Conservation (phyloP, 2,329 filamentous ascomycete genomes). For the Colletotrichum endophyticum region DNA sequence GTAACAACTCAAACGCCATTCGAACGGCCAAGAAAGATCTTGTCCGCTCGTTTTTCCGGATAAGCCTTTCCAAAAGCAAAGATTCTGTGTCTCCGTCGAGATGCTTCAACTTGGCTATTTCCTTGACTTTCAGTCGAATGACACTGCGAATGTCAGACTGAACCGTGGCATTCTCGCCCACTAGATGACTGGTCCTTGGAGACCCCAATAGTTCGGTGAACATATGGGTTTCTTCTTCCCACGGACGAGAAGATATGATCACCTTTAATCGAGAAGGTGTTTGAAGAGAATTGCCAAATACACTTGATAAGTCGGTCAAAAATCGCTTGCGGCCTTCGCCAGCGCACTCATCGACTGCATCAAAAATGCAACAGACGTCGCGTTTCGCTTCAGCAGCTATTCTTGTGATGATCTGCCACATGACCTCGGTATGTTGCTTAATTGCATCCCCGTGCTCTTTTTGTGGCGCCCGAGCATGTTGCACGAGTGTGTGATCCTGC, state of each 20-base stretch:
- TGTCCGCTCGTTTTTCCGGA: neutral
- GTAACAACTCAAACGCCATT: neutral
- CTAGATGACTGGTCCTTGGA: neutral
- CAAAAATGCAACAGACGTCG: neutral
- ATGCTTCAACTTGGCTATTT: neutral
- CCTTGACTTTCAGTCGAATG: neutral
- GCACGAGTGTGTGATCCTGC: neutral
- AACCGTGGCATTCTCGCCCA: neutral
- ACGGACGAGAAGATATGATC: neutral
- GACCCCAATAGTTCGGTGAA: neutral
- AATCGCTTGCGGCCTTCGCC: neutral
- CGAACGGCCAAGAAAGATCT: neutral
- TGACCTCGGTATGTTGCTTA: neutral
- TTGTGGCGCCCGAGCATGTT: neutral
- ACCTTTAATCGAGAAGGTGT: neutral
- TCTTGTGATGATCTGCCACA: neutral
- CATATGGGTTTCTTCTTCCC: neutral
- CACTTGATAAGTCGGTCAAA: rapidly evolving
- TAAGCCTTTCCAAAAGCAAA: neutral
- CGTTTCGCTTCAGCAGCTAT: neutral
- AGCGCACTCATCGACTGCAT: neutral
- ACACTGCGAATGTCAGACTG: neutral
- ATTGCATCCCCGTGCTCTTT: neutral
- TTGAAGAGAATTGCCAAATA: neutral
- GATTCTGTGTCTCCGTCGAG: neutral